Evolutionary conservation across 2,329 filamentous ascomycete genomes (phyloP).

Genomic region (Emmonsiellopsis sp.): DNA sequence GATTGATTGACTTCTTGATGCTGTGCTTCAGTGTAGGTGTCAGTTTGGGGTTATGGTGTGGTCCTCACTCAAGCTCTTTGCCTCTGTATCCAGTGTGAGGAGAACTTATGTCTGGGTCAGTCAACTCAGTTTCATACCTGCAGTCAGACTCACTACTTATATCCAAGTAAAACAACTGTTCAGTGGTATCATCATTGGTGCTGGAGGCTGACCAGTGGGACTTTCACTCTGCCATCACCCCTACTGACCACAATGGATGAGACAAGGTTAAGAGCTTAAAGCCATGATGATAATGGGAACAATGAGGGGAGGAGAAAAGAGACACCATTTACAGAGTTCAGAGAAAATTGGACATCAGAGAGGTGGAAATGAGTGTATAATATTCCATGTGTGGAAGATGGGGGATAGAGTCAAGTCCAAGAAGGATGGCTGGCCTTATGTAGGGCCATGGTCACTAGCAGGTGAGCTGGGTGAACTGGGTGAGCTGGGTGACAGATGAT

Average conservation of each 20-base stretch:
- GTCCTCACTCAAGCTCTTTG: background rate
- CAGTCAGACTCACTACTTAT: background rate
- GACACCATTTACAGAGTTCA: background rate
- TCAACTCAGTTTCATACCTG: conserved; percentile 9
- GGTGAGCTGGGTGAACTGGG: background rate
- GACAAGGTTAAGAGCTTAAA: background rate
- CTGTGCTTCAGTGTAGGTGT: conserved; percentile 2
- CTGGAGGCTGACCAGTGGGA: no score
- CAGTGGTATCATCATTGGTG: no score
- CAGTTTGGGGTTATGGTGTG: conserved; percentile 1
- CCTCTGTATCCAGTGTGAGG: conserved; percentile 2
- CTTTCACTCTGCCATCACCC: no score
- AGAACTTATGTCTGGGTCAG: conserved; percentile 7
- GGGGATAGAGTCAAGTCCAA: background rate
- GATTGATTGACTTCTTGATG: background rate
- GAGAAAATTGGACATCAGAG: background rate
- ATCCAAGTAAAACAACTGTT: background rate
- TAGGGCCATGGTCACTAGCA: background rate
- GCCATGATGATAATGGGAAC: background rate
- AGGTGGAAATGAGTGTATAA: background rate
- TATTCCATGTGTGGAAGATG: background rate
- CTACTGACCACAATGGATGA: no score
- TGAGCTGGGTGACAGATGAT: no score
- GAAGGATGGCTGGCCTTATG: background rate
- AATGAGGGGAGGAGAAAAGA: background rate